Evolutionary conservation across 441 rosid species (phyloP).

Genomic region (Melianthus villosus): DNA sequence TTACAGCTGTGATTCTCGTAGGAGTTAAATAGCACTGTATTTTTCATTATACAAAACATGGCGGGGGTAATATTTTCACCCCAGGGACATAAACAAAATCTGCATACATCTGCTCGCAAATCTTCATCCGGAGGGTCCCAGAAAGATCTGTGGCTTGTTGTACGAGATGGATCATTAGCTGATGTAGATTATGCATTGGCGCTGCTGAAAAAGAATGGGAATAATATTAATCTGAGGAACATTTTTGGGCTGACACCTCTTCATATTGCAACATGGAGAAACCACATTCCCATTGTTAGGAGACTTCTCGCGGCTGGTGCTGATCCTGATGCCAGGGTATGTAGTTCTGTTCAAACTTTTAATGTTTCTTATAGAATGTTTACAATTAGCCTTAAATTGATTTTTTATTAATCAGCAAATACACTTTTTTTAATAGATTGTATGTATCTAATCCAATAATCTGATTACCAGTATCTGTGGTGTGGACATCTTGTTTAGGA

Average conservation of each 20-base stretch:
- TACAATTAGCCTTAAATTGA: background rate
- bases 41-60: too few relatives aligned
- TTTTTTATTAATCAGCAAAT: background rate
- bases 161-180: conserved; percentile 66
- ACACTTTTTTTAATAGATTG: background rate
- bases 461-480: too few relatives aligned
- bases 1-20: too few relatives aligned
- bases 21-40: too few relatives aligned
- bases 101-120: conserved; percentile 36
- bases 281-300: conserved; percentile 72
- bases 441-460: too few relatives aligned
- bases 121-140: conserved; percentile 21
- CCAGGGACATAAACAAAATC: conserved; percentile 44
- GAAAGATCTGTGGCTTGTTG: conserved; percentile 68
- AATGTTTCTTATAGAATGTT: conserved; percentile 14
- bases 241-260: conserved; percentile 72
- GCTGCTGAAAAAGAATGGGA: conserved; percentile 65
- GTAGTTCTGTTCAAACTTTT: background rate
- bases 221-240: conserved; percentile 61
- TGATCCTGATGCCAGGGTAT: conserved; percentile 95
- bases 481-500: too few relatives aligned
- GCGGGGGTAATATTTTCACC: conserved; percentile 35
- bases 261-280: conserved; percentile 92
- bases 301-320: conserved; percentile 91
- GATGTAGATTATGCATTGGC: conserved; percentile 64